These are phyloP conservation scores for Inosperma sp. DNA, from an alignment of 768 basidiomycete species.

Conservation along the genomic window DNA sequence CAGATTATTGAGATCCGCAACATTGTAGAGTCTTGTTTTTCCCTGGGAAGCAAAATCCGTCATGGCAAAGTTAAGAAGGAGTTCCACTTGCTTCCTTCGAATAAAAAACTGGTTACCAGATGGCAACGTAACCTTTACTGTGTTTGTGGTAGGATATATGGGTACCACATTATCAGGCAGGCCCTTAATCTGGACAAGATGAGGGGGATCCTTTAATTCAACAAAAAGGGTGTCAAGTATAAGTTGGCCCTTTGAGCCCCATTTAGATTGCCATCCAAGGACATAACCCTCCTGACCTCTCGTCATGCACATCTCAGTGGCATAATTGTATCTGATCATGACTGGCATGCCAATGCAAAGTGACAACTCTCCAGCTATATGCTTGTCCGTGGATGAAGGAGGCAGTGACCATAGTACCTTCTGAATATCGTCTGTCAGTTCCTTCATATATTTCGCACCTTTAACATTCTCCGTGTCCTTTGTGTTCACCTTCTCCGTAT, in stretches of 20 bases:
- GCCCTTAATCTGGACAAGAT: conserved; percentile 17
- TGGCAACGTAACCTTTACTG: background rate
- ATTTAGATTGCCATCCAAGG: conserved; percentile 22
- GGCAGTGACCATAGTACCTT: conserved; percentile 6
- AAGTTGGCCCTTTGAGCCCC: conserved; percentile 13
- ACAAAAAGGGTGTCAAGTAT: conserved; percentile 30
- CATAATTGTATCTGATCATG: too few species aligned
- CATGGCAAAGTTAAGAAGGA: conserved; percentile 30
- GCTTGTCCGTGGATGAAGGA: conserved; percentile 11
- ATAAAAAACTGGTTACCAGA: background rate
- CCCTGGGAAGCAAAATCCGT: conserved; percentile 34
- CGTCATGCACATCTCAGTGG: too few species aligned
- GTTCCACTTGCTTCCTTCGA: conserved; percentile 12
- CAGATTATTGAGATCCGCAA: conserved; percentile 23
- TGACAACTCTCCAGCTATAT: conserved; percentile 27
- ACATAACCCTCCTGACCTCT: conserved; percentile 30
- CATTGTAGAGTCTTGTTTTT: conserved; percentile 24
- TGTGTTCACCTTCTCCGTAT: conserved; percentile 6
- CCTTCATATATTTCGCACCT: background rate
- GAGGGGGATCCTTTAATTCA: conserved; percentile 22
- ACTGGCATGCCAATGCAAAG: conserved; percentile 31
- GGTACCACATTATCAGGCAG: conserved; percentile 25
- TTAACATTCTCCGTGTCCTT: background rate
- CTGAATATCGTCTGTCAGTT: background rate
- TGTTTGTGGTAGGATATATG: background rate